These are phyloP conservation scores for Nicotiana rustica DNA, from an alignment of 305 asterid species.

Conservation along the genomic window DNA sequence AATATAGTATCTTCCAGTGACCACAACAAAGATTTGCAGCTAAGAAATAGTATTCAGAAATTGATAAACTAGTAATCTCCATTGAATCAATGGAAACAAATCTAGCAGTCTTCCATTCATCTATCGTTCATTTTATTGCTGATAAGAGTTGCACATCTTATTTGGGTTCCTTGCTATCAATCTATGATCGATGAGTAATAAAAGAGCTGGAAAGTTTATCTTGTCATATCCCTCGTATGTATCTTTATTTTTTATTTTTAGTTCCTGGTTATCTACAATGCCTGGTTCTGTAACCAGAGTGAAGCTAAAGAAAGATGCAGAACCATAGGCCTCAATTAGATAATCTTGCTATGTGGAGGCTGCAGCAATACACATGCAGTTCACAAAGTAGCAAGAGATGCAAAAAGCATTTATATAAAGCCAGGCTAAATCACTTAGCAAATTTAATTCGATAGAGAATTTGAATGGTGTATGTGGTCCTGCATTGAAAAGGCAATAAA, in stretches of 20 bases:
- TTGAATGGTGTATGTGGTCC: background rate
- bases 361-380: background rate
- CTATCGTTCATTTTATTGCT: slow-evolving; percentile 6
- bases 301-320: slow-evolving; percentile 23
- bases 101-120: slow-evolving; percentile 25
- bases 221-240: background rate
- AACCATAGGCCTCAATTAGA: slow-evolving; percentile 22
- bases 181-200: background rate
- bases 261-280: slow-evolving; percentile 5
- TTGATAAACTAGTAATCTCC: slow-evolving; percentile 1
- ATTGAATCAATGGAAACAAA: background rate
- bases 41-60: background rate
- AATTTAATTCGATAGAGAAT: background rate
- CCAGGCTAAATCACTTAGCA: slow-evolving; percentile 16
- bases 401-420: background rate
- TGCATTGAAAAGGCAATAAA: slow-evolving; percentile 34
- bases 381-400: slow-evolving; percentile 8
- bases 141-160: slow-evolving; percentile 31
- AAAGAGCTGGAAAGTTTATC: slow-evolving; percentile 1
- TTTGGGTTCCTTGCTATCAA: background rate
- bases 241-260: background rate
- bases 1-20: background rate
- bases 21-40: slow-evolving; percentile 15
- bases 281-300: slow-evolving; percentile 24
- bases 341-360: slow-evolving; percentile 16